Base-by-base conservation (phyloP, 2,329 filamentous ascomycete species). In the Hortaea sp. region DNA sequence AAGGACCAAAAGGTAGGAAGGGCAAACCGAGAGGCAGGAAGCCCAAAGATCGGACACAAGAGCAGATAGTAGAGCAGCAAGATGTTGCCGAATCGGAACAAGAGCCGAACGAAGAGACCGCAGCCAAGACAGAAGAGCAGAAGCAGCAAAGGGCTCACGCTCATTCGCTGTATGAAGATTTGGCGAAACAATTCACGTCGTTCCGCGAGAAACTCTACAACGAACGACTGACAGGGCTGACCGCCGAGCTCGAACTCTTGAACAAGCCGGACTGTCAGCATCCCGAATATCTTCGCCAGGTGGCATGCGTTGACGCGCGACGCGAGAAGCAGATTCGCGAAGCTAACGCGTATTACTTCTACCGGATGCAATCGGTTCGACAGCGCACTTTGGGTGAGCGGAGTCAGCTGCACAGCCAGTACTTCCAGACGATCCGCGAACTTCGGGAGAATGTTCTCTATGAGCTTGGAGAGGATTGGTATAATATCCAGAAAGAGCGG, bases 181-280 rank as follows among this genome's bases (percentile, higher is more conserved):
- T 98, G 39, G 90, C 97, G 63, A 84, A 84, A 63, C 86, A 92
- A 61, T 98, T 98, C 68, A 80, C 83, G 49, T 77, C 84, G 12
- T 86, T 97, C 60, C 79, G 88, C 58, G 88, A 88, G 53, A 82
- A 81, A 82, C 76, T 95, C 38, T 92, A 89, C 65, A 87, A 92
- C 61, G 90, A 97, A 65, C 80, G 88, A 52, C 76, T 98, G 20
- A 82, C 85, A 43, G 82, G 86, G 58, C 73, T 94, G 46, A 88
- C 94, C 51, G 70, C 73, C 43, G 80, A 84, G 64, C 68, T 84
- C 42, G 73, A 76, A 40, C 71, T 81, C 64, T 69, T 84, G 41
- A 71, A 70, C 42, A 71, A 76, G 46, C 68, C 76, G 1, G 72
- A 75, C 42, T 77, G 76, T 44, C 84, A 80, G n/a, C 92, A 98